Base-by-base conservation (phyloP, 192 early-diverging fungal genomes). In the Coemansia sp. region DNA sequence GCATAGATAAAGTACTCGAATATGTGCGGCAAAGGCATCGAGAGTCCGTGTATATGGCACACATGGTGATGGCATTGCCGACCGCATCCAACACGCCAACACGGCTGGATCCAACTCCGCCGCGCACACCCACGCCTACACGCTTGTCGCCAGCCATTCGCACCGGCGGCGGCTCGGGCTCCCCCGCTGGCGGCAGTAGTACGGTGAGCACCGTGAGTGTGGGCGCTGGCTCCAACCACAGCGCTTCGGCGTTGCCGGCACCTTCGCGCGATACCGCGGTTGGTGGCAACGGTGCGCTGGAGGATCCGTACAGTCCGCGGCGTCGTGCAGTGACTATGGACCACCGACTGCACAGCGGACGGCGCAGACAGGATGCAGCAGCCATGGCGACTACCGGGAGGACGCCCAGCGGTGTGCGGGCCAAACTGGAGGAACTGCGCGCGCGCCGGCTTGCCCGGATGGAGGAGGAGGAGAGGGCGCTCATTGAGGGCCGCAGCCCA, bases 1-100 rank as follows among this genome's bases (percentile, higher is more conserved):
- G 70, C 5, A 71, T 81, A 9, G 79, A 81, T 13, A 44, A 64
- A 16, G 67, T 81, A 40, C 43, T 81, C 12, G 67, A 76, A 61
- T 52, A 61, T 4, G 79, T 81, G 38, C 74, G 72, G 23, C 45
- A 75, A 16, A n/a, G 67, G 64, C n/a, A 37, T 49, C 21, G 70
- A 73, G 44, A 32, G 32, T 32, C 3, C 32, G 4, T 4, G 32
- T 61, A 63, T 45, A 59, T 32, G 7, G 70, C 68, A 4, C 59
- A 52, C 6, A 63, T 67, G 56, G 58, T 69, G 21, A 23, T 72
- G 18, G 47, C 44, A 12, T 72, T 74, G 49, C 52, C 52, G 3
- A 54, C 9, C 1, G 23, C 52, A 54, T 74, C 79, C 3, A 59
- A 47, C 26, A 50, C 76, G 47, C 67, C 70, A 1, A 76, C 70